Evolutionary conservation across 208 protist genomes (phyloP).

Genomic region (Trypanosoma congolense): DNA sequence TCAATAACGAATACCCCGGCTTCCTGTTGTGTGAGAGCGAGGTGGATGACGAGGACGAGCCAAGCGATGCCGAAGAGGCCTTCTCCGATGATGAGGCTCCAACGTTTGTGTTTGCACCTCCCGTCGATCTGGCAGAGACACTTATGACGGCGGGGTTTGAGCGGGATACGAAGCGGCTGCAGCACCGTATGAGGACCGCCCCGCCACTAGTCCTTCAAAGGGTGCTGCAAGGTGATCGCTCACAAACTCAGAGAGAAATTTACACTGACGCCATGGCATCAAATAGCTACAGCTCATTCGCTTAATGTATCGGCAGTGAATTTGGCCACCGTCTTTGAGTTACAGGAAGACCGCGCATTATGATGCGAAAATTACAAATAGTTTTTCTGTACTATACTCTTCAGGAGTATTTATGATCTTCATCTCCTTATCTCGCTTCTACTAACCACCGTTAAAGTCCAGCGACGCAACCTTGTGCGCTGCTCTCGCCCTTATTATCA

Average conservation of each 20-base stretch:
- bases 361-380: too few species aligned
- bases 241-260: slow-evolving; percentile 70
- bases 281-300: not conserved
- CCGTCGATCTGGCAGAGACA: slow-evolving; percentile 77
- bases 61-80: slow-evolving; percentile 78
- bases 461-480: too few species aligned
- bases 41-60: slow-evolving; percentile 80
- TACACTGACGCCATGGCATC: slow-evolving; percentile 37
- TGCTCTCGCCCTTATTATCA: too few species aligned
- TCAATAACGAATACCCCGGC: slow-evolving; percentile 85
- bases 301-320: not conserved
- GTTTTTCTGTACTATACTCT: too few species aligned
- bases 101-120: slow-evolving; percentile 84
- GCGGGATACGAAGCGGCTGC: slow-evolving; percentile 80
- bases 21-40: slow-evolving; percentile 87
- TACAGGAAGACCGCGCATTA: too few species aligned
- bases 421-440: too few species aligned
- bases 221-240: slow-evolving; percentile 69
- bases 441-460: too few species aligned
- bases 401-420: too few species aligned
- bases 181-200: slow-evolving; percentile 84
- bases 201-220: slow-evolving; percentile 77
- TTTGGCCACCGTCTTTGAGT: too few species aligned
- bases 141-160: slow-evolving; percentile 83
- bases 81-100: slow-evolving; percentile 89